A percentile compares a stretch with the other conserved stretches of the same genome.
Evolutionary conservation across 177 flowering plant genomes (phyloP).

Genomic region (Tripterygium wilfordii): DNA sequence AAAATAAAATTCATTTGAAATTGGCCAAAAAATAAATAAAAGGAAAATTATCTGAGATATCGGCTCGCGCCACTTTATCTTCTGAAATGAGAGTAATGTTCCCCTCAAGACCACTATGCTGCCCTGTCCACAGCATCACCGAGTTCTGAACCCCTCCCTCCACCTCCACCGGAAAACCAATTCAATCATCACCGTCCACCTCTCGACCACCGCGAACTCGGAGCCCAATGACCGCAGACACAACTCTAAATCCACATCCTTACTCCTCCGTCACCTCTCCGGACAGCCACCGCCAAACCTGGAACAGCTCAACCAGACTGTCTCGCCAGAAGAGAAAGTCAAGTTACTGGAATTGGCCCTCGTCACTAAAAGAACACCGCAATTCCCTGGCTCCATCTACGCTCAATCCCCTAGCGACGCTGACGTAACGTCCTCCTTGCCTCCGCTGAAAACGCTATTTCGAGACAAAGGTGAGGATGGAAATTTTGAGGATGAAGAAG

Average conservation of each 20-base stretch:
- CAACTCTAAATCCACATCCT: slow-evolving; percentile 50
- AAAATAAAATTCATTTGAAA: too few relatives aligned
- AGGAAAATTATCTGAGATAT: too few relatives aligned
- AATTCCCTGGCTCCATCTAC: slow-evolving; percentile 72
- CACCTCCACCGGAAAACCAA: neutral
- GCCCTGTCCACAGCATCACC: slow-evolving; percentile 7
- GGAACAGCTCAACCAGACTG: neutral
- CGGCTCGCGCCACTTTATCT: neutral
- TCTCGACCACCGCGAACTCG: slow-evolving; percentile 4
- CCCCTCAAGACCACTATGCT: slow-evolving; percentile 7
- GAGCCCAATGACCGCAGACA: too few relatives aligned
- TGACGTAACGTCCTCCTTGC: slow-evolving; percentile 24
- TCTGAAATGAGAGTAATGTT: too few relatives aligned
- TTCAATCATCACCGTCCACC: too few relatives aligned
- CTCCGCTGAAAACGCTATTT: slow-evolving; percentile 29
- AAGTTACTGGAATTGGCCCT: slow-evolving; percentile 37
- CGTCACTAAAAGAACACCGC: slow-evolving; percentile 42
- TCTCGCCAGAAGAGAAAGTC: slow-evolving; percentile 24
- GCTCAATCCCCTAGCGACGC: slow-evolving; percentile 18
- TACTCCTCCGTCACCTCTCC: slow-evolving; percentile 26
- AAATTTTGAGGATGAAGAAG: slow-evolving; percentile 24
- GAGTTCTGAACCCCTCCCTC: too few relatives aligned
- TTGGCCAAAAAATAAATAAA: too few relatives aligned
- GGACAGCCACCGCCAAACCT: neutral
- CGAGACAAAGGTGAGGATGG: slow-evolving; percentile 6